Evolutionary conservation across 345 rosid genomes (phyloP).

Genomic region (Garcia nutans): DNA sequence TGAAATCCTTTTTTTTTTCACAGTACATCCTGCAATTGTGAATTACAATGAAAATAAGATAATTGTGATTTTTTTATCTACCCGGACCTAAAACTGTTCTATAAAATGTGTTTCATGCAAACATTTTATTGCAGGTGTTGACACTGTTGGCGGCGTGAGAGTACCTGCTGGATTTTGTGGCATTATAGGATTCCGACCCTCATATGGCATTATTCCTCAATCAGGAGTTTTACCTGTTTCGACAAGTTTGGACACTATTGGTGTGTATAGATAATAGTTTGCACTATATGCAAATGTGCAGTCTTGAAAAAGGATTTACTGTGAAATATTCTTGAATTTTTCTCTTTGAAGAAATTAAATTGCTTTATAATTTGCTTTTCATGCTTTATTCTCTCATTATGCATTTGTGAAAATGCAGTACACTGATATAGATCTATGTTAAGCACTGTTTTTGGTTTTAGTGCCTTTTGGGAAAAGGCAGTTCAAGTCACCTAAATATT

Average conservation of each 20-base stretch:
- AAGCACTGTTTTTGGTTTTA: background rate
- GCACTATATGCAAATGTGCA: background rate
- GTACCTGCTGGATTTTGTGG: slow-evolving; percentile 87
- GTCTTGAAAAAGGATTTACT: background rate
- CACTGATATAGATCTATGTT: background rate
- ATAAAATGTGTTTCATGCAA: background rate
- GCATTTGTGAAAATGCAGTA: background rate
- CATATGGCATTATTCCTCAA: slow-evolving; percentile 67
- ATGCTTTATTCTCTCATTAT: background rate
- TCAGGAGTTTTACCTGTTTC: slow-evolving; percentile 64
- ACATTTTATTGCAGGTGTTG: slow-evolving; percentile 60
- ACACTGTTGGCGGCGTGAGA: slow-evolving; percentile 89
- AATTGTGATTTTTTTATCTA: too few species aligned
- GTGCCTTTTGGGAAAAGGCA: background rate
- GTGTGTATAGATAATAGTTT: slow-evolving; percentile 40
- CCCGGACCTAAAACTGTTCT: background rate
- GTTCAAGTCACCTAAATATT: background rate
- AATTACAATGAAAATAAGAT: too few species aligned
- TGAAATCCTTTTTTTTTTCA: too few species aligned
- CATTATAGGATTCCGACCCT: slow-evolving; percentile 76
- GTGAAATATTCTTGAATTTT: too few species aligned
- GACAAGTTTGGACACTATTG: slow-evolving; percentile 78
- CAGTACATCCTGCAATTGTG: too few species aligned
- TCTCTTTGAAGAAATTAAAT: background rate
- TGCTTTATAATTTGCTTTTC: background rate